Percentiles rank a stretch among this genome's conserved stretches.
Conservation (phyloP, 169 alveolate species). For the Perkinsus marinus region DNA sequence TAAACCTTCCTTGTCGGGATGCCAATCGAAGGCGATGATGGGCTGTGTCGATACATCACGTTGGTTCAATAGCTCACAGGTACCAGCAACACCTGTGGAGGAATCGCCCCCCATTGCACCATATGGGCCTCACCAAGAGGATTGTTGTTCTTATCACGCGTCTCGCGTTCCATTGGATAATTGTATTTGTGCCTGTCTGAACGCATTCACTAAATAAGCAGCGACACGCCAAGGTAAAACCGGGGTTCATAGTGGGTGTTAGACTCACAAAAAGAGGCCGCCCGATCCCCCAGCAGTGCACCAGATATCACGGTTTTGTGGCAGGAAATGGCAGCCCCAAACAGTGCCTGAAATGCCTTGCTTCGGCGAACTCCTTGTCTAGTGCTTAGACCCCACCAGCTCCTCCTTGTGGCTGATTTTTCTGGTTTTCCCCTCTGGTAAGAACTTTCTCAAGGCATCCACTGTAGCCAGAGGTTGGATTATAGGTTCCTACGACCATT, state of each 20-base stretch:
- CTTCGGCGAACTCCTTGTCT: neutral
- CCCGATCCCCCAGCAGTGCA: constrained; percentile 75
- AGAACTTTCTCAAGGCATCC: constrained; percentile 43
- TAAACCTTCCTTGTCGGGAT: constrained; percentile 46
- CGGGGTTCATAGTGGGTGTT: neutral
- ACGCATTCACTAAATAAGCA: no score
- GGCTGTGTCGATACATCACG: constrained; percentile 76
- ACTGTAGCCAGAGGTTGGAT: constrained; percentile 66
- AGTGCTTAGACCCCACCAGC: neutral
- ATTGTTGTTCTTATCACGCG: constrained; percentile 52
- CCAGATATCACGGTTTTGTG: constrained; percentile 76
- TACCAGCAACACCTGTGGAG: constrained; percentile 72
- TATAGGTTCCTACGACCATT: constrained; percentile 24
- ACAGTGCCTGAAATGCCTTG: constrained; percentile 47
- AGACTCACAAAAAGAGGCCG: constrained; percentile 25
- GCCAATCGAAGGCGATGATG: constrained; percentile 73
- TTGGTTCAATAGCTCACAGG: constrained; percentile 64
- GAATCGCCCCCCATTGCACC: neutral
- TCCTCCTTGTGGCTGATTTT: neutral
- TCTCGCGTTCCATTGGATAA: constrained; percentile 56
- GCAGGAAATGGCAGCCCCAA: constrained; percentile 75
- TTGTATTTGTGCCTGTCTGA: constrained; percentile 55
- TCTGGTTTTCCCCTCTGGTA: neutral
- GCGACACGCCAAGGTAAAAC: no score
- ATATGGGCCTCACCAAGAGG: constrained; percentile 22